Base-by-base conservation (phyloP, 2,329 filamentous ascomycete species). In the Tolypocladium inflatum region DNA sequence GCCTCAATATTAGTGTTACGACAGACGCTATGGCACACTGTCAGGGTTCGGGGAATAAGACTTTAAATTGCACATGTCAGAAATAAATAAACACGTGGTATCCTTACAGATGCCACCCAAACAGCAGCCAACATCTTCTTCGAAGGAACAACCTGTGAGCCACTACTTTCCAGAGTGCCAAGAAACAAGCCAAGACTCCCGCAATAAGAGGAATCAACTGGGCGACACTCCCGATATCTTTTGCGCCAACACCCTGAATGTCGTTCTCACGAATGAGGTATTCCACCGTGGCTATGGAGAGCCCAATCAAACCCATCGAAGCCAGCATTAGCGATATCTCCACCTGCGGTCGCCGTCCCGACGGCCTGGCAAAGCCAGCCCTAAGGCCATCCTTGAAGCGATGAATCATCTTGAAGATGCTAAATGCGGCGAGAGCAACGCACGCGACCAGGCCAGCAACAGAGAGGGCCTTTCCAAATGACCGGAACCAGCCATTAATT, bases 201-300 rank as follows among this genome's bases (percentile, higher is more conserved):
- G 62, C 63, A n/a, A 66, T 56, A 45, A 66, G 57, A 13, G 65
- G 65, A 37, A 66, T 66, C 26, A 66, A 35, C 60, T 66, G 65
- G 10, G 62, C 64, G 39, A 66, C 64, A 11, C 59, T 61, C 10
- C 42, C 55, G 15, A 64, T 57, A 4, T 60, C 43, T 0, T 50
- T 26, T 4, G 38, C 42, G 33, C 57, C 61, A 13, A 64, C 65
- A 10, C 45, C 53, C 26, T 60, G 23, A 26, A 66, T 48, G 17
- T 61, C 26, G 35, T 66, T 66, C 1, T 39, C 53, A 4, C 39
- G 19, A 26, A 66, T 60, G n/a, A 66, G 42, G 38, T 66, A 63
- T 57, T 66, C 64, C 19, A 66, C 56, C 33, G 57, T 48, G 55
- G 35, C 56, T 35, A 62, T 59, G 8, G 64, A 66, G 2, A 60